Evolutionary conservation across 2,329 filamentous ascomycete genomes (phyloP).

Genomic region (Pestalotiopsis sp.): DNA sequence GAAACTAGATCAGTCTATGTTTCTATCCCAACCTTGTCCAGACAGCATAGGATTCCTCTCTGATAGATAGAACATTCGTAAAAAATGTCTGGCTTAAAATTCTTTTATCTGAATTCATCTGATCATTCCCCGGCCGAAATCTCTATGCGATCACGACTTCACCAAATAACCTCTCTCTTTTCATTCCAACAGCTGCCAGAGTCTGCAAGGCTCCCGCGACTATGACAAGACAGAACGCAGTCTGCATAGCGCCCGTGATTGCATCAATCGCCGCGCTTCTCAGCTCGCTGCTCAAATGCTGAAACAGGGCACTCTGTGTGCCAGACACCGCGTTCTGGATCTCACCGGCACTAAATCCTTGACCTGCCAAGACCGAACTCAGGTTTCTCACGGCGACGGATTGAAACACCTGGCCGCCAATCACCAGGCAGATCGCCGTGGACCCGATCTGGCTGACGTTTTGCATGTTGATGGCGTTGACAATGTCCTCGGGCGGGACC

Average conservation of each 20-base stretch:
- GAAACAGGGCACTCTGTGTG: neutral
- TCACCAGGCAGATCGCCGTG: slow-evolving; percentile 18
- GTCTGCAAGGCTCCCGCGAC: neutral
- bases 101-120: neutral
- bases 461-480: slow-evolving; percentile 24
- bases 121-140: neutral
- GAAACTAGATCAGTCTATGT: too few species aligned
- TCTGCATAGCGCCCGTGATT: slow-evolving; percentile 5
- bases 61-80: too few species aligned
- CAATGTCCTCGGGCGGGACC: slow-evolving; percentile 16
- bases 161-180: slow-evolving; percentile 2
- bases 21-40: too few species aligned
- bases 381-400: slow-evolving; percentile 16
- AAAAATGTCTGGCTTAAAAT: too few species aligned
- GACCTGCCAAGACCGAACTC: neutral
- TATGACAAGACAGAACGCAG: neutral
- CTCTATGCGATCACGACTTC: slow-evolving; percentile 1
- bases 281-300: neutral
- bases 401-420: slow-evolving; percentile 26
- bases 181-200: neutral
- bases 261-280: neutral
- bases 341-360: neutral
- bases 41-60: too few species aligned
- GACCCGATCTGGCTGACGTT: slow-evolving; percentile 28
- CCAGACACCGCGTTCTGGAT: neutral